phyloP scores from a whole-genome alignment of 805 yeast genomes.

The Priceomyces haplophilus region DNA sequence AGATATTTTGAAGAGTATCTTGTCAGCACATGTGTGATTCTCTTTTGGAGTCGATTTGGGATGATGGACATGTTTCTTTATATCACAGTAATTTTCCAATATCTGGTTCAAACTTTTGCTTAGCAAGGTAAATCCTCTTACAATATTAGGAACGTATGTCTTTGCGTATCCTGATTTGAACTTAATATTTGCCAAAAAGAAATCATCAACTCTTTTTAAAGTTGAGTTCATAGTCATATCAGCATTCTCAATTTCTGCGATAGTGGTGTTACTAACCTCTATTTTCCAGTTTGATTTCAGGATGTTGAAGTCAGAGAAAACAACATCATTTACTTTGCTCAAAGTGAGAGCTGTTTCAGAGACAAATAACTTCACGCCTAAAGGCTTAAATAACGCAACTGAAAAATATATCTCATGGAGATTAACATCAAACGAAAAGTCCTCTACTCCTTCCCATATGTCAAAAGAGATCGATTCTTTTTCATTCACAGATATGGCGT shows the following conservation, averaged over 20 bases:
- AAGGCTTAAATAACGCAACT: conserved; percentile 16
- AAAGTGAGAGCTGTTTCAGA: conserved; percentile 16
- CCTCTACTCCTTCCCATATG: background rate
- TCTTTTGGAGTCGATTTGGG: background rate
- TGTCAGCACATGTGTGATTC: conserved; percentile 1
- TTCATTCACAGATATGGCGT: background rate
- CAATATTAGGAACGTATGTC: conserved; percentile 22
- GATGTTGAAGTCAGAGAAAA: conserved; percentile 14
- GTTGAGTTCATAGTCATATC: conserved; percentile 18
- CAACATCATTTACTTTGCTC: conserved; percentile 10
- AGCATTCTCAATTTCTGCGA: conserved; percentile 27
- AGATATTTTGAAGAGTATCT: conserved; percentile 21
- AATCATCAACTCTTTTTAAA: conserved; percentile 9
- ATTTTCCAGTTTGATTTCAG: conserved; percentile 20
- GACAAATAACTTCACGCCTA: conserved; percentile 10
- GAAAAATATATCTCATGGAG: conserved; percentile 20
- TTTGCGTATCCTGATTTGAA: conserved; percentile 31
- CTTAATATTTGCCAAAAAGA: conserved; percentile 13
- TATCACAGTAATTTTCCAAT: conserved; percentile 2
- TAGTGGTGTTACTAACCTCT: conserved; percentile 10
- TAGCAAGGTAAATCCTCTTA: conserved; percentile 16
- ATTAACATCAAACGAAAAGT: conserved; percentile 11
- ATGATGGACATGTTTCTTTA: background rate
- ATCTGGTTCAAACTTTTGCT: conserved; percentile 2
- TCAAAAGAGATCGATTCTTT: background rate